phyloP scores from a whole-genome alignment of 2,329 filamentous ascomycete genomes.

The Calonectria pseudoturangicola region DNA sequence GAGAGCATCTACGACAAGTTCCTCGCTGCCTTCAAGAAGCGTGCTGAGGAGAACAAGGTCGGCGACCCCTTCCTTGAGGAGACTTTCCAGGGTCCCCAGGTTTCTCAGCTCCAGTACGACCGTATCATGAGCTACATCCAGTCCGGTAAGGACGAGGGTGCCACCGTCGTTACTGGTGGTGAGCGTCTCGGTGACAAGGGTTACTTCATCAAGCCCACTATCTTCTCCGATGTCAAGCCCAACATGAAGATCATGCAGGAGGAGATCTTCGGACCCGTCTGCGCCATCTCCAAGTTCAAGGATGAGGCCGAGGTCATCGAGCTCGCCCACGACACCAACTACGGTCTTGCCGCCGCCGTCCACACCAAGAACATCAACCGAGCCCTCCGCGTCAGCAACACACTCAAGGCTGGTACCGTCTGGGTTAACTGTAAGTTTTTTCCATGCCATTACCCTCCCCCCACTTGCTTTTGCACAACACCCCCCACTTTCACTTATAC shows the following conservation, averaged over 20 bases:
- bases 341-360: constrained; percentile 88
- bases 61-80: constrained; percentile 87
- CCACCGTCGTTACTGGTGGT: constrained; percentile 74
- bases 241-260: constrained; percentile 95
- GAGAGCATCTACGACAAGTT: constrained; percentile 93
- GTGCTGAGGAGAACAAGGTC: constrained; percentile 83
- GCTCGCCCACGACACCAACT: constrained; percentile 84
- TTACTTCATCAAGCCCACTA: constrained; percentile 94
- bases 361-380: constrained; percentile 90
- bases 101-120: constrained; percentile 90
- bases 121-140: constrained; percentile 91
- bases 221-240: constrained; percentile 87
- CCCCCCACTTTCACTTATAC: too few relatives aligned
- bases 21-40: constrained; percentile 85
- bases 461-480: too few relatives aligned
- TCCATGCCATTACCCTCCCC: too few relatives aligned
- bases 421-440: constrained; percentile 69
- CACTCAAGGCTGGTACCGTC: constrained; percentile 81
- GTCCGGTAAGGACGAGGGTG: constrained; percentile 76
- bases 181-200: constrained; percentile 81
- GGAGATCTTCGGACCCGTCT: constrained; percentile 94
- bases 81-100: constrained; percentile 92
- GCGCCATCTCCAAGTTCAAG: constrained; percentile 90
- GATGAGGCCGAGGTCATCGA: constrained; percentile 85
- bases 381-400: constrained; percentile 85